Conservation (phyloP, 495 filamentous ascomycete genomes). For the Penicillium nucicola region DNA sequence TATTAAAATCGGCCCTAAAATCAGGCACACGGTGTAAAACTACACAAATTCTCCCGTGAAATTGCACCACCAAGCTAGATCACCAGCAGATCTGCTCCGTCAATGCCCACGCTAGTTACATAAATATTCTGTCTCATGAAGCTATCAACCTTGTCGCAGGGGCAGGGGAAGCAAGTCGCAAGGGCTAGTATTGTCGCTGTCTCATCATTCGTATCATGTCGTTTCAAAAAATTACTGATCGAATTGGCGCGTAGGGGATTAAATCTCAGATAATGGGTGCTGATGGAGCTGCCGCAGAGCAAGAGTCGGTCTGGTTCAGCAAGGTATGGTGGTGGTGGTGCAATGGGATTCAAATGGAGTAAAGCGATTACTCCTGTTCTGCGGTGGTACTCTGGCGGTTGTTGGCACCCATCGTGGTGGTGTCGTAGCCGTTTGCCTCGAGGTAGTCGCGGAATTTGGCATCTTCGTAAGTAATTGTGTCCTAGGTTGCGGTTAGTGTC, state of each 20-base stretch:
- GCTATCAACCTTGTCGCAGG: background rate
- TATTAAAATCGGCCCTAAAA: no score
- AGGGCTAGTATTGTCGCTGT: constrained; percentile 8
- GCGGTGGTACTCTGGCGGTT: constrained; percentile 3
- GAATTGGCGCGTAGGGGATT: constrained; percentile 11
- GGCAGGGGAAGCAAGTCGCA: constrained; percentile 8
- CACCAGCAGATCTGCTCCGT: constrained; percentile 15
- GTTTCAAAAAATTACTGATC: background rate
- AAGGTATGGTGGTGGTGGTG: background rate
- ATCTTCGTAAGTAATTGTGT: constrained; percentile 71
- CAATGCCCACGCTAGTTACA: constrained; percentile 2
- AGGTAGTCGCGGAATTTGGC: constrained; percentile 67
- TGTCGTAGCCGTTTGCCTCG: constrained; percentile 66
- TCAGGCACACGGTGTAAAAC: no score
- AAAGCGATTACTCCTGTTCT: constrained; percentile 8
- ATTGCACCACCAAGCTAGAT: constrained; percentile 14
- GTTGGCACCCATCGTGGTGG: constrained; percentile 57
- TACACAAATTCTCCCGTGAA: no score
- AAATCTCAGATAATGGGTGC: background rate
- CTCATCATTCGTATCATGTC: background rate
- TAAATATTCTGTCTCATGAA: background rate
- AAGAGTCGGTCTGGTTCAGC: background rate
- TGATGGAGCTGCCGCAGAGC: background rate
- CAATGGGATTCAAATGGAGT: background rate
- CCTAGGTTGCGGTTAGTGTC: constrained; percentile 17